Evolutionary conservation across 2,329 filamentous ascomycete species (phyloP).

Genomic region (Exophiala oligosperma): DNA sequence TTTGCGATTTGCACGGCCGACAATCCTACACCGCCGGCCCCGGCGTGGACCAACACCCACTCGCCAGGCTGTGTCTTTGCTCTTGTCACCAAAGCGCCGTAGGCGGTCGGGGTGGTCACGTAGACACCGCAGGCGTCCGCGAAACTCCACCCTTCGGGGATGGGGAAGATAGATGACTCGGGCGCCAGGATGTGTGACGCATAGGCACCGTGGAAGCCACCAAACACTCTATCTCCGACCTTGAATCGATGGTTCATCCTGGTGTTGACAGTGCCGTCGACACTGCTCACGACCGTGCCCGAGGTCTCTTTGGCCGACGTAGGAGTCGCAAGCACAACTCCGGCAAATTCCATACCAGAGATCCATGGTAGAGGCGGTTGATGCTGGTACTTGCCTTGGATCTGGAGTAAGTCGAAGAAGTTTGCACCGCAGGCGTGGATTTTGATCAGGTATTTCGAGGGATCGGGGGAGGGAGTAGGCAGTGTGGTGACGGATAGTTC

Average conservation of each 20-base stretch:
- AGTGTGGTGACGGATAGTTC: conserved; percentile 75
- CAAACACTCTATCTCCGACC: conserved; percentile 81
- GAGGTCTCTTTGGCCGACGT: conserved; percentile 31
- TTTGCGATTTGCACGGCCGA: conserved; percentile 94
- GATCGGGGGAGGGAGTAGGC: conserved; percentile 69
- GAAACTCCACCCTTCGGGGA: conserved; percentile 80
- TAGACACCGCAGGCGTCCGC: conserved; percentile 84
- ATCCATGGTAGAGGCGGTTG: conserved; percentile 89
- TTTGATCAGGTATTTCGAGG: conserved; percentile 79
- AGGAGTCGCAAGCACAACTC: conserved; percentile 69
- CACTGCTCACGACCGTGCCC: conserved; percentile 36
- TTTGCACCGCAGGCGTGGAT: conserved; percentile 88
- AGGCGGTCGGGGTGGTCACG: conserved; percentile 88
- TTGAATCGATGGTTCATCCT: conserved; percentile 62
- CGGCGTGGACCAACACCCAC: conserved; percentile 86
- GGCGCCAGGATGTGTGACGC: conserved; percentile 70
- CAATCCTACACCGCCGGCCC: conserved; percentile 86
- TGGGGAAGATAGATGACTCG: conserved; percentile 68
- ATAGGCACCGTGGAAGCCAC: conserved; percentile 81
- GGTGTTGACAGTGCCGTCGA: conserved; percentile 28
- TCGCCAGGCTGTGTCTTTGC: conserved; percentile 78
- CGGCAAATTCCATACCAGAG: conserved; percentile 83
- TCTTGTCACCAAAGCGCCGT: conserved; percentile 76
- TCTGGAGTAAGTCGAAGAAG: conserved; percentile 96
- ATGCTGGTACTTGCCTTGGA: conserved; percentile 92